Conservation (phyloP, 306 rosid genomes). For the Abrus precatorius region DNA sequence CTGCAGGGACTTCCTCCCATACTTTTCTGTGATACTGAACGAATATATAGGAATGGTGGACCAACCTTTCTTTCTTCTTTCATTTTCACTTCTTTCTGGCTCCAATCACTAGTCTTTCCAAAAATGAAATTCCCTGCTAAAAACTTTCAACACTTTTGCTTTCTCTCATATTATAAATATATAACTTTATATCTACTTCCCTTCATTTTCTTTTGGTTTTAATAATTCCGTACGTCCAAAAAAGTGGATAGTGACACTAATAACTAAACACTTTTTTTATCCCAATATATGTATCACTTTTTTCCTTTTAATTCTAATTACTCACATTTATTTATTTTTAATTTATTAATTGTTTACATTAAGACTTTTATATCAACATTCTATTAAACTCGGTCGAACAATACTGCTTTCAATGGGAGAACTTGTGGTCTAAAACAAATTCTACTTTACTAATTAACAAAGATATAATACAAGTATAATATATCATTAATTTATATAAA, state of each 20-base stretch:
- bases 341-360: too few species aligned
- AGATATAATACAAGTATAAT: too few species aligned
- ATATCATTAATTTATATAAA: too few species aligned
- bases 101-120: background rate
- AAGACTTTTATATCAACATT: too few species aligned
- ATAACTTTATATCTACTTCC: background rate
- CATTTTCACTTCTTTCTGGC: slow-evolving; percentile 20
- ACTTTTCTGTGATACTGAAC: slow-evolving; percentile 17
- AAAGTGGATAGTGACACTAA: background rate
- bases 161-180: background rate
- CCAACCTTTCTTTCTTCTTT: slow-evolving; percentile 42
- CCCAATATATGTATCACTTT: too few species aligned
- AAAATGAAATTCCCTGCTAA: background rate
- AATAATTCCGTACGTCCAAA: background rate
- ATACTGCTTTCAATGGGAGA: too few species aligned
- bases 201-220: background rate
- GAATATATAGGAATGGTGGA: slow-evolving; percentile 35
- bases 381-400: too few species aligned
- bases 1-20: slow-evolving; percentile 36
- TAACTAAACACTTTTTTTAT: too few species aligned
- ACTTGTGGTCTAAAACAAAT: too few species aligned
- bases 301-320: too few species aligned
- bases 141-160: background rate
- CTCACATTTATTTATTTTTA: too few species aligned
- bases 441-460: too few species aligned